phyloP scores from a whole-genome alignment of 2,329 filamentous ascomycete species.

The Fusarium tjaetaba region DNA sequence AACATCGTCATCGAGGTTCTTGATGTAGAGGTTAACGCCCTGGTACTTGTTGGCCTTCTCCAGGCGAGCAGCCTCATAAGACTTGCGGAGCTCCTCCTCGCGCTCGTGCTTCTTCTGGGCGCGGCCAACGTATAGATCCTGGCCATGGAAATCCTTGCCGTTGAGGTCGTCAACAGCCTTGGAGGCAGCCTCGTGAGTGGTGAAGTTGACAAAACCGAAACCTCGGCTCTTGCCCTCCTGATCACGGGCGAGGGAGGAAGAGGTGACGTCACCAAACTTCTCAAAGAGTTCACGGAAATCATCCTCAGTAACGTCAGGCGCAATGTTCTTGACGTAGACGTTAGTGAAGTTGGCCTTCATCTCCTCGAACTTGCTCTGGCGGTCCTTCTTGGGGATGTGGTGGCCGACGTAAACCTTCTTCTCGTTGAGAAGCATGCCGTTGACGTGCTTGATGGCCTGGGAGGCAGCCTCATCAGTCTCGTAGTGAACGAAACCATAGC shows the following conservation, averaged over 20 bases:
- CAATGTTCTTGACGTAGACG: slow-evolving; percentile 99
- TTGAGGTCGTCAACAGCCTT: slow-evolving; percentile 93
- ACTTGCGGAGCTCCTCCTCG: slow-evolving; percentile 98
- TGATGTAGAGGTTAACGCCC: slow-evolving; percentile 99
- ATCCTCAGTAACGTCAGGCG: slow-evolving; percentile 84
- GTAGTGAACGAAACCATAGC: slow-evolving; percentile 99
- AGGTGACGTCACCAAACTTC: slow-evolving; percentile 93
- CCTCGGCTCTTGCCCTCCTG: slow-evolving; percentile 92
- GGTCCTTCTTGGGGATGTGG: slow-evolving; percentile 99
- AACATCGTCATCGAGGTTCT: slow-evolving; percentile 96
- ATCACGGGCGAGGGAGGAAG: slow-evolving; percentile 91
- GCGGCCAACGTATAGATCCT: slow-evolving; percentile 97
- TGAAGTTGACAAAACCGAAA: slow-evolving; percentile 96
- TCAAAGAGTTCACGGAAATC: slow-evolving; percentile 95
- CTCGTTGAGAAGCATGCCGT: slow-evolving; percentile 99
- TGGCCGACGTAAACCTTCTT: slow-evolving; percentile 99
- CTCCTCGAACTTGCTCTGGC: slow-evolving; percentile 99
- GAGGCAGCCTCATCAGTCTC: slow-evolving; percentile 97
- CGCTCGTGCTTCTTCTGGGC: slow-evolving; percentile 99
- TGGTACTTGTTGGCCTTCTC: slow-evolving; percentile 99
- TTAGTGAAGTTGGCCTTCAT: slow-evolving; percentile 99
- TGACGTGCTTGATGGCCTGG: slow-evolving; percentile 99
- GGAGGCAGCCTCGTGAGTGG: slow-evolving; percentile 86
- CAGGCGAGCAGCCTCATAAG: slow-evolving; percentile 95
- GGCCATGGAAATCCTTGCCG: slow-evolving; percentile 88